Conservation (phyloP, 768 basidiomycete genomes). For the Lactarius sanguifluus region DNA sequence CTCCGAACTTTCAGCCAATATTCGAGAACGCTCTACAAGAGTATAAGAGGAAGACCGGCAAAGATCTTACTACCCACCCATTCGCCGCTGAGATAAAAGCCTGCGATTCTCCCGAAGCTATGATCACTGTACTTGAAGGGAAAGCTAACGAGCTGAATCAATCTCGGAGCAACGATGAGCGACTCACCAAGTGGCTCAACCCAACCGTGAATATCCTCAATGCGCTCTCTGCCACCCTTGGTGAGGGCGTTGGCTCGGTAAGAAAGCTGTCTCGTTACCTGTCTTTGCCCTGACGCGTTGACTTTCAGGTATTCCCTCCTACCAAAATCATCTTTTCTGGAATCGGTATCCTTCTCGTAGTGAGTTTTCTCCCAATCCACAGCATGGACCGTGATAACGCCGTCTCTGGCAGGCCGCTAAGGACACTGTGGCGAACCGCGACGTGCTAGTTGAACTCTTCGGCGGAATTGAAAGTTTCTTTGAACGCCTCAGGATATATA, state of each 20-base stretch:
- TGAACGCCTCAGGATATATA: not conserved
- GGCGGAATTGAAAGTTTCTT: not conserved
- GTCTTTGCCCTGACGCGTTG: not conserved
- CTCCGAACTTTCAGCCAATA: not conserved
- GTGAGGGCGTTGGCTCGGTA: not conserved
- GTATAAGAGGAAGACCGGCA: not conserved
- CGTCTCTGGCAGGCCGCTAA: no score
- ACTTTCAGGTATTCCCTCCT: not conserved
- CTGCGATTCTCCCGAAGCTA: not conserved
- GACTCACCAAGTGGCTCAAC: not conserved
- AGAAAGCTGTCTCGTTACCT: not conserved
- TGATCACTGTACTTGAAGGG: not conserved
- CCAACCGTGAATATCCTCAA: not conserved
- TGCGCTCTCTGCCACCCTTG: not conserved
- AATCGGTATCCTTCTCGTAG: not conserved
- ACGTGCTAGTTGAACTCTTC: not conserved
- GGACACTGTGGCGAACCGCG: no score
- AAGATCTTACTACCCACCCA: not conserved
- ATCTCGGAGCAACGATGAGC: not conserved
- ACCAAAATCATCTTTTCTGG: not conserved
- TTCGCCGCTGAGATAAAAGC: not conserved
- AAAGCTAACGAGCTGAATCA: not conserved
- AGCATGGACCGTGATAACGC: not conserved
- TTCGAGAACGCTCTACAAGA: not conserved
- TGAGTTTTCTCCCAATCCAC: not conserved